Percentiles rank a stretch among this genome's conserved stretches.
Evolutionary conservation across 108 stramenopile genomes (phyloP).

Genomic region (Bacterosira constricta): DNA sequence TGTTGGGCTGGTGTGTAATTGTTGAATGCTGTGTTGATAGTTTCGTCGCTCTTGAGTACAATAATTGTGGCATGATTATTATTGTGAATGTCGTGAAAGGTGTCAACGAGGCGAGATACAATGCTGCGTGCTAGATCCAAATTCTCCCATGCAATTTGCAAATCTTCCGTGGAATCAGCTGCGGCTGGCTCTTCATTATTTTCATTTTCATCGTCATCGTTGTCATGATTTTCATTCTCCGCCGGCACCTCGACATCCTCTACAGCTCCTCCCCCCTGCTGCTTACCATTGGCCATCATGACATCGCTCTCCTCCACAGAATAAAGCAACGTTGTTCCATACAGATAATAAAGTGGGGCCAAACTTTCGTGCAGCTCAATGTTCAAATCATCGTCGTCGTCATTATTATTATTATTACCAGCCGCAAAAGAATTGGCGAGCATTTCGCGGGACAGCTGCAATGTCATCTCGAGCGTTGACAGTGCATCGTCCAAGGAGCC

Average conservation of each 20-base stretch:
- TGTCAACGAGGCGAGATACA: slow-evolving; percentile 39
- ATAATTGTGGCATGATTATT: not conserved
- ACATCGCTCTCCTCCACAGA: slow-evolving; percentile 78
- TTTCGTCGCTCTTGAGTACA: not conserved
- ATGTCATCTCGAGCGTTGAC: slow-evolving; percentile 41
- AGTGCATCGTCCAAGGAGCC: slow-evolving; percentile 69
- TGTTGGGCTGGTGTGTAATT: not conserved
- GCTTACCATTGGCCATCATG: slow-evolving; percentile 15
- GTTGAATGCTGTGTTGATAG: not conserved
- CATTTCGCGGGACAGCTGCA: not conserved
- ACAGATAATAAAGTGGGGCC: slow-evolving; percentile 85
- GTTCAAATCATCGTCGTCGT: slow-evolving; percentile 14
- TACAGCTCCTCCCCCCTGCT: not conserved
- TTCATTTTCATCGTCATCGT: slow-evolving; percentile 5
- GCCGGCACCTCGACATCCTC: not conserved
- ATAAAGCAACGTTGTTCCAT: slow-evolving; percentile 88
- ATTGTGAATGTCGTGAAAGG: not conserved
- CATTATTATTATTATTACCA: not conserved
- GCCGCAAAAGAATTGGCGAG: not conserved
- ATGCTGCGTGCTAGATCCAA: slow-evolving; percentile 77
- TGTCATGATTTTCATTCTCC: not conserved
- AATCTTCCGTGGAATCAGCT: slow-evolving; percentile 60
- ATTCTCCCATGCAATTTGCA: slow-evolving; percentile 90
- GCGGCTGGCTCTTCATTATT: slow-evolving; percentile 14
- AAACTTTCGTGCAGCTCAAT: slow-evolving; percentile 61